phyloP scores from a whole-genome alignment of 1,139 yeast genomes.

The Barnettozyma hawaiiensis region DNA sequence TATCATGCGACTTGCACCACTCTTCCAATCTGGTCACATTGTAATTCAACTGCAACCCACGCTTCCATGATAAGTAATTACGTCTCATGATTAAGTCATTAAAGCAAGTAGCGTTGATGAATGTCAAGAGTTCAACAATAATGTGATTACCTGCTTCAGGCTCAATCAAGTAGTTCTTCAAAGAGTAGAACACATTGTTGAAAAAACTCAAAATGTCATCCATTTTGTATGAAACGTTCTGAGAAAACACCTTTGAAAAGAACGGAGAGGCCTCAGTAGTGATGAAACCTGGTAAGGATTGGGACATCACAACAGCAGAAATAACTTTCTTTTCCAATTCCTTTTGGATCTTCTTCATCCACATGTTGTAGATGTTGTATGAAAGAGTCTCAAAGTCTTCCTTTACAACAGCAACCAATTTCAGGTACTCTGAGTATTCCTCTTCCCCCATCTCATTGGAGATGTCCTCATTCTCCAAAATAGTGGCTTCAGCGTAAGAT shows the following conservation, averaged over 20 bases:
- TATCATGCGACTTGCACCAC: constrained; percentile 96
- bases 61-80: constrained; percentile 93
- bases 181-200: constrained; percentile 88
- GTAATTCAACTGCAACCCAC: constrained; percentile 94
- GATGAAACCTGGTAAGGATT: constrained; percentile 92
- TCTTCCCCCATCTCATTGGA: constrained; percentile 83
- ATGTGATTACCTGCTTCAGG: constrained; percentile 81
- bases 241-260: constrained; percentile 76
- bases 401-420: constrained; percentile 84
- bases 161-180: constrained; percentile 89
- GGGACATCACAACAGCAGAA: constrained; percentile 90
- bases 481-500: constrained; percentile 86
- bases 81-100: constrained; percentile 95
- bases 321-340: constrained; percentile 88
- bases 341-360: constrained; percentile 96
- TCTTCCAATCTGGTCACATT: constrained; percentile 95
- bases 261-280: constrained; percentile 86
- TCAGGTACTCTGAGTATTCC: constrained; percentile 86
- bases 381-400: constrained; percentile 93
- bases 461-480: constrained; percentile 73
- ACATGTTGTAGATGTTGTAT: constrained; percentile 90
- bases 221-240: constrained; percentile 77
- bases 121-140: constrained; percentile 73
- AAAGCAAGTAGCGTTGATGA: constrained; percentile 91
- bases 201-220: constrained; percentile 88